Base-by-base conservation (phyloP, 2,329 filamentous ascomycete species). In the Eutypella sp. region DNA sequence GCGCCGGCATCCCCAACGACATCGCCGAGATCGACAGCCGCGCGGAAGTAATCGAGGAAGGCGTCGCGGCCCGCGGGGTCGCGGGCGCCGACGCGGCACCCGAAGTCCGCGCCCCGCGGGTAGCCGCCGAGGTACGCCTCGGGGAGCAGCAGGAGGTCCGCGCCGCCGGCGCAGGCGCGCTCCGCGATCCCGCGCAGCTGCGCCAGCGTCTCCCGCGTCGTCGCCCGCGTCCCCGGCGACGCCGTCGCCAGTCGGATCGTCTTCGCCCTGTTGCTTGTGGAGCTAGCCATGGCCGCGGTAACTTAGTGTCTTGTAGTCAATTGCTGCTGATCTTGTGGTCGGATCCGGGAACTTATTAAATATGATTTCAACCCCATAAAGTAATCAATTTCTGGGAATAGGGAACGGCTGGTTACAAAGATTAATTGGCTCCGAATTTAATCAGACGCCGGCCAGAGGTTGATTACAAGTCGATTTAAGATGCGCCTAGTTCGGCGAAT, bases 81-180 rank as follows among this genome's bases (percentile, higher is more conserved):
- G 31, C 91, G 82, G 15, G 76, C 73, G 4, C 91, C 91, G 5
- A 96, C 75, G 2, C 79, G 75, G 40, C 82, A 82, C 4, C 90
- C 90, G 59, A 96, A 96, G 42, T 73, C 72, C 51, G 84, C 84
- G 16, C 85, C 89, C 10, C 91, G 85, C 16, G 92, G 92, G 62
- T 96, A 96, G 1, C 91, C 92, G 40, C 92, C 92, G 2, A 96
- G 76, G 62, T 89, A 96, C 19, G 91, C 91, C 71, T 97, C 91
- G 0, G 92, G 92, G 50, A 96, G 91, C 43, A 96, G 81, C 23
- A 96, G 75, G 41, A 96, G 75, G 63, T 93, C 74, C 33, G 79
- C 68, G 3, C 60, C 55, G 46, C 69, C 60, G 1, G 63, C 56
- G 3, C 83, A 78, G n/a, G 90, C 90, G 29, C 74, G 68, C 20